A percentile compares a stretch with the other conserved stretches of the same genome.
These are phyloP conservation scores for Trametes polyzona DNA, from an alignment of 1,284 basidiomycete species.

Conservation along the genomic window DNA sequence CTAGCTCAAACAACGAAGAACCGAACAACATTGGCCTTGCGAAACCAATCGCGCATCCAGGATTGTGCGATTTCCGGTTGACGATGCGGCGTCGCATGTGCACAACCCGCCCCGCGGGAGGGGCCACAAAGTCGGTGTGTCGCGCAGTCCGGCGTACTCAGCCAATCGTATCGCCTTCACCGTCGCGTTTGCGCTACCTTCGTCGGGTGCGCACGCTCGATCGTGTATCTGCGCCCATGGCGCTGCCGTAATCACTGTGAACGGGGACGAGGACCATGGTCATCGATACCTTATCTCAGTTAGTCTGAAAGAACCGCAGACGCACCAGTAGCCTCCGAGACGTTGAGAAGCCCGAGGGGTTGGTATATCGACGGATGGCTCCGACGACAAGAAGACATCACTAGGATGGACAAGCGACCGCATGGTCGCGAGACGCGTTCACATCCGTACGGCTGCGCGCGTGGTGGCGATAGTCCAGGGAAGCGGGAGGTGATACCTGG, in stretches of 20 bases:
- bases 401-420: background rate
- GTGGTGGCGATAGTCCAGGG: constrained; percentile 1
- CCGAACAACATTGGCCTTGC: background rate
- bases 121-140: constrained; percentile 16
- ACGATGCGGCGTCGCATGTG: background rate
- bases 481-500: constrained; percentile 5
- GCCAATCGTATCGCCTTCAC: background rate
- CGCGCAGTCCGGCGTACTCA: background rate
- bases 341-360: background rate
- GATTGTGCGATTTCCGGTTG: background rate
- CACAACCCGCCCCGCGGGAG: background rate
- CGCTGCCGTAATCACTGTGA: constrained; percentile 14
- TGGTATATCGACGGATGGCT: background rate
- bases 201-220: background rate
- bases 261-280: background rate
- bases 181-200: background rate
- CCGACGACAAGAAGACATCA: background rate
- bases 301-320: background rate
- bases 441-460: background rate
- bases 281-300: constrained; percentile 1
- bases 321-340: background rate
- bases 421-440: constrained; percentile 11
- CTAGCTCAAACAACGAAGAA: background rate
- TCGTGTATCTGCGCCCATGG: background rate
- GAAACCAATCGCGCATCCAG: constrained; percentile 7